phyloP scores from a whole-genome alignment of 202 grass and related monocot genomes.

The Schoenoplectus tabernaemontani region DNA sequence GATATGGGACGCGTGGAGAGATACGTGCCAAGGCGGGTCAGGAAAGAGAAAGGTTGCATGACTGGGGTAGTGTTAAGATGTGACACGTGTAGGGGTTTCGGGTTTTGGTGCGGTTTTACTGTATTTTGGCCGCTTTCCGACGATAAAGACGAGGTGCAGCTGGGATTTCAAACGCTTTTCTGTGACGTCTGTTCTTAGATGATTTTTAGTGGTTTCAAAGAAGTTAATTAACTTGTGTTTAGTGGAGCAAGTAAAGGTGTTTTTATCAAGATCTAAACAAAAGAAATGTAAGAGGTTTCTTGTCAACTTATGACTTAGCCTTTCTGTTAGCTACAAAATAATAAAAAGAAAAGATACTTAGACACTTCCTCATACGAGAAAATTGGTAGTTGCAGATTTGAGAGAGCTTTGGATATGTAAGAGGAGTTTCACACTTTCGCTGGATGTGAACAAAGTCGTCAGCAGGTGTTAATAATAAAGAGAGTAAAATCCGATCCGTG shows the following conservation, averaged over 20 bases:
- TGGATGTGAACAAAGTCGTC: no score
- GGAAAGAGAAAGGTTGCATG: slow-evolving; percentile 30
- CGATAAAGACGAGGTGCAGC: slow-evolving; percentile 47
- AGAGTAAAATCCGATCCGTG: no score
- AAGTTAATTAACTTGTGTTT: background rate
- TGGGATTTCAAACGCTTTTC: background rate
- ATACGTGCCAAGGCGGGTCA: slow-evolving; percentile 21
- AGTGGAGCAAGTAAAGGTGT: background rate
- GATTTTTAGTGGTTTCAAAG: background rate
- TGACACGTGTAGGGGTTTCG: slow-evolving; percentile 60
- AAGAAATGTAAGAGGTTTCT: background rate
- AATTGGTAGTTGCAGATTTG: no score
- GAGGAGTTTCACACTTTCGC: no score
- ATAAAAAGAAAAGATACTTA: background rate
- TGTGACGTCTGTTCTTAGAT: background rate
- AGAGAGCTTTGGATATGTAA: no score
- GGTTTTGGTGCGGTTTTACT: background rate
- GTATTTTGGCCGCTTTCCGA: slow-evolving; percentile 17
- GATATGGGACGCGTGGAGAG: slow-evolving; percentile 17
- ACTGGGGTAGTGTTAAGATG: slow-evolving; percentile 10
- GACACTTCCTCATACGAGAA: no score
- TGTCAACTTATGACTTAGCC: background rate
- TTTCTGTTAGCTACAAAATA: background rate
- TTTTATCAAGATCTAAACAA: background rate
- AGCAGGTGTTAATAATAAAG: no score